phyloP scores from a whole-genome alignment of 139 green algal species.

The Chlorella sorokiniana region DNA sequence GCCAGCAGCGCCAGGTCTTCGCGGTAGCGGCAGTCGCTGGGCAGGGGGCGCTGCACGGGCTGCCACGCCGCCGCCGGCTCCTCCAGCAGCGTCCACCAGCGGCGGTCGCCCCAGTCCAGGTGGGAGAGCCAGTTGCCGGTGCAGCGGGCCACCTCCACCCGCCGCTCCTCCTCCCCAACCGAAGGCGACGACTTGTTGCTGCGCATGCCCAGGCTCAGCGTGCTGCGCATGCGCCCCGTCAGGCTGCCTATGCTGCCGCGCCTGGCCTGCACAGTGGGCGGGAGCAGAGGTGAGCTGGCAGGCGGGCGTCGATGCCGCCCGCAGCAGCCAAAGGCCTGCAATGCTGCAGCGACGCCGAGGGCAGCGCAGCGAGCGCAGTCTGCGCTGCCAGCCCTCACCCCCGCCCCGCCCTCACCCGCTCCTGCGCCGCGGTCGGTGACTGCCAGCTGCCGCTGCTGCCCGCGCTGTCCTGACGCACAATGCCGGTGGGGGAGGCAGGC shows the following conservation, averaged over 20 bases:
- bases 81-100: conserved; percentile 67
- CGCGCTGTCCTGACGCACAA: not conserved
- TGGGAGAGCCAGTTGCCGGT: conserved; percentile 83
- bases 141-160: conserved; percentile 35
- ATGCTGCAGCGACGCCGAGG: not conserved
- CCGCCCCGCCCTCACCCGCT: not conserved
- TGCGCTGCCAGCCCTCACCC: not conserved
- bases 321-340: not conserved
- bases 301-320: not conserved
- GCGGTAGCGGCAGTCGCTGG: conserved; percentile 68
- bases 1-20: conserved; percentile 63
- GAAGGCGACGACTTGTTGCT: not conserved
- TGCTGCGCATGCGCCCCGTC: not conserved
- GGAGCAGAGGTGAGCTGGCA: not conserved
- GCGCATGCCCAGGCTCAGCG: conserved; percentile 7
- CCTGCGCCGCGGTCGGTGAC: not conserved
- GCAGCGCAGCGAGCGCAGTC: not conserved
- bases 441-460: not conserved
- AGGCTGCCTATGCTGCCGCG: conserved; percentile 12
- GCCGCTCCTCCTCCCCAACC: not conserved
- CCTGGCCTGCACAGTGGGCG: conserved; percentile 3
- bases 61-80: conserved; percentile 53
- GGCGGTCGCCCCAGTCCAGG: conserved; percentile 64
- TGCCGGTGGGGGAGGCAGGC: not conserved
- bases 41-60: conserved; percentile 44